phyloP scores from a whole-genome alignment of 805 yeast species.

The Yarrowia osloensis region DNA sequence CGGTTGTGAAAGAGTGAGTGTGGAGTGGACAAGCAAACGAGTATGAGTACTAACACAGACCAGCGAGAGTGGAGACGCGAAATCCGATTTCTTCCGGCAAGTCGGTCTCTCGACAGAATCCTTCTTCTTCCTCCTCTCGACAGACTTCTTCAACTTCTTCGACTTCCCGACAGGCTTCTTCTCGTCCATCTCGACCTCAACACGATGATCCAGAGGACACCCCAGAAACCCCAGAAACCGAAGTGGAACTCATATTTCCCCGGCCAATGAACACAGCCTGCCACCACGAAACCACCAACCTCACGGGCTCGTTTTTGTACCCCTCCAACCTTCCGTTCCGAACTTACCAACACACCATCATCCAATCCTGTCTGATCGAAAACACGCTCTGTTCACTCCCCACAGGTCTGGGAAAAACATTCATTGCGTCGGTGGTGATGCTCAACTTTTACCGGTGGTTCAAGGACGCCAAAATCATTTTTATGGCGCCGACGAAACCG shows the following conservation, averaged over 20 bases:
- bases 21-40: too few relatives aligned
- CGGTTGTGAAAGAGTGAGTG: background rate
- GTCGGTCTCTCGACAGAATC: too few relatives aligned
- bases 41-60: background rate
- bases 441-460: conserved; percentile 89
- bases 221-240: background rate
- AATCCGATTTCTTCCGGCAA: too few relatives aligned
- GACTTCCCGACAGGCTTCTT: too few relatives aligned
- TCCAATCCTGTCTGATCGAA: conserved; percentile 65
- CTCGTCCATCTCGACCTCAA: background rate
- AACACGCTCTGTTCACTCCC: conserved; percentile 90
- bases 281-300: background rate
- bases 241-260: background rate
- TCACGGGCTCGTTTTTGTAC: conserved; percentile 49
- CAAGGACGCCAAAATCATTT: conserved; percentile 71
- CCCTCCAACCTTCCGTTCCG: conserved; percentile 84
- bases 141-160: too few relatives aligned
- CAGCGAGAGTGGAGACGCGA: background rate
- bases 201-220: background rate
- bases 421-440: conserved; percentile 93
- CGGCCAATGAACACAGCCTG: background rate
- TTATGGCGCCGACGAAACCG: conserved; percentile 97
- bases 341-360: conserved; percentile 86
- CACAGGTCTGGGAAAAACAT: conserved; percentile 96
- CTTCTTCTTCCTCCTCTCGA: too few relatives aligned